Base-by-base conservation (phyloP, 2,329 filamentous ascomycete species). In the Colletotrichum zoysiae region DNA sequence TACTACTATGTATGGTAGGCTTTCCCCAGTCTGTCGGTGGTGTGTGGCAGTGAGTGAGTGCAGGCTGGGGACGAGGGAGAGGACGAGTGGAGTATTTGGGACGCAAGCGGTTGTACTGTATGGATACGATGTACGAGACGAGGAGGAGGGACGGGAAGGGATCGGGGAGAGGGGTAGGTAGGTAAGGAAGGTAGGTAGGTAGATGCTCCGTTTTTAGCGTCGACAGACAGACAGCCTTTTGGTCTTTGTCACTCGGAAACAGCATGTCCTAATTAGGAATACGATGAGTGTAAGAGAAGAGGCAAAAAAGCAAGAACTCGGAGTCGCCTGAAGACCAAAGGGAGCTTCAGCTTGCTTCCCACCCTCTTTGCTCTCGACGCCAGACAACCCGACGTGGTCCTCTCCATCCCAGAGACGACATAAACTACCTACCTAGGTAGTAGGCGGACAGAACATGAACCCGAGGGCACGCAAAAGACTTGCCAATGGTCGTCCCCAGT, bases 151-250 rank as follows among this genome's bases (percentile, higher is more conserved):
- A 38, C 35, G 35, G 35, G 35, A 38, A 38, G 35, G 35, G 35
- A 38, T 38, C 35, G 35, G 44, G 55, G 35, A 55, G 70, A 70
- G 65, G 65, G 14, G 40, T 40, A 38, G 7, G 30, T 30, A 30
- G 30, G 30, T 40, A 14, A n/a, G n/a, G n/a, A n/a, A 38, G 7
- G 30, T 30, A 30, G 30, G 30, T 40, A 14, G 65, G 59, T 60
- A 65, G 33, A 60, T 70, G 66, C 63, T 57, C 30, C 40, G 46
- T 23, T 38, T 58, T 57, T 71, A 71, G 63, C 57, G 62, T 67
- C 48, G 44, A 40, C 18, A 30, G 30, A 30, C 26, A 30, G 26
- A 30, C 30, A 23, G 35, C 11, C 59, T 40, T 57, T 57, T 40
- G 23, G 44, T 50, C 44, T 51, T 48, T 30, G 46, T 51, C 16